Percentiles rank a stretch among this genome's conserved stretches.
Evolutionary conservation across 1,284 basidiomycete species (phyloP).

Genomic region (Trametes polyzona): DNA sequence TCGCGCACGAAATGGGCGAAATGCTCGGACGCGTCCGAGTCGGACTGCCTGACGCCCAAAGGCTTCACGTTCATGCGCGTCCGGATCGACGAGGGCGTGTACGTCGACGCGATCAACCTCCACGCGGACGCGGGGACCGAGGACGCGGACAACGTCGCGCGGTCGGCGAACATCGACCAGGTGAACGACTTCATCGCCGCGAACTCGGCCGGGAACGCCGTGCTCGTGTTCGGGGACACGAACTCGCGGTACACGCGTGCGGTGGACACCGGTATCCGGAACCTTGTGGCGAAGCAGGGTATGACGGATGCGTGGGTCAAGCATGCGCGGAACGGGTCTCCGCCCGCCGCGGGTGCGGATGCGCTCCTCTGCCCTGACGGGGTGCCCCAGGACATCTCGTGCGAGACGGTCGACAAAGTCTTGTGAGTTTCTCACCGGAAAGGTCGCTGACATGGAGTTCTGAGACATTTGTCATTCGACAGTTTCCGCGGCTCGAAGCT

Average conservation of each 20-base stretch:
- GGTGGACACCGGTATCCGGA: conserved; percentile 9
- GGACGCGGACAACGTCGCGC: conserved; percentile 14
- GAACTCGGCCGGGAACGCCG: conserved; percentile 11
- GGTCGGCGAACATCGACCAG: conserved; percentile 13
- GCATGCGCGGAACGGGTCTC: conserved; percentile 4
- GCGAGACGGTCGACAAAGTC: conserved; percentile 21
- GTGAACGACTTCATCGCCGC: conserved; percentile 6
- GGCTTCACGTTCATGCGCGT: conserved; percentile 22
- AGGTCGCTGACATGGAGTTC: no score
- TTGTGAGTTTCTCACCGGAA: not conserved
- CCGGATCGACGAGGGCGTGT: conserved; percentile 7
- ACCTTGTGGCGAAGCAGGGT: conserved; percentile 10
- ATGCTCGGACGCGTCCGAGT: conserved; percentile 13
- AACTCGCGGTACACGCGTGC: conserved; percentile 19
- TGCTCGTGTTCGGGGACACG: conserved; percentile 19
- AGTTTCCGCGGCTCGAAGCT: conserved; percentile 13
- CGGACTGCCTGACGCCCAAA: conserved; percentile 19
- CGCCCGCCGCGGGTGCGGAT: conserved; percentile 4
- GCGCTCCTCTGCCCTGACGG: conserved; percentile 8
- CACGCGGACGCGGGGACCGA: conserved; percentile 18
- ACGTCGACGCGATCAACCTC: conserved; percentile 15
- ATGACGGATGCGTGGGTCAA: conserved; percentile 17
- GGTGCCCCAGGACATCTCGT: conserved; percentile 5
- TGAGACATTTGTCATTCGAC: no score
- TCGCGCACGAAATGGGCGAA: conserved; percentile 11